Conservation (phyloP, 306 rosid genomes). For the Canavalia gladiata region DNA sequence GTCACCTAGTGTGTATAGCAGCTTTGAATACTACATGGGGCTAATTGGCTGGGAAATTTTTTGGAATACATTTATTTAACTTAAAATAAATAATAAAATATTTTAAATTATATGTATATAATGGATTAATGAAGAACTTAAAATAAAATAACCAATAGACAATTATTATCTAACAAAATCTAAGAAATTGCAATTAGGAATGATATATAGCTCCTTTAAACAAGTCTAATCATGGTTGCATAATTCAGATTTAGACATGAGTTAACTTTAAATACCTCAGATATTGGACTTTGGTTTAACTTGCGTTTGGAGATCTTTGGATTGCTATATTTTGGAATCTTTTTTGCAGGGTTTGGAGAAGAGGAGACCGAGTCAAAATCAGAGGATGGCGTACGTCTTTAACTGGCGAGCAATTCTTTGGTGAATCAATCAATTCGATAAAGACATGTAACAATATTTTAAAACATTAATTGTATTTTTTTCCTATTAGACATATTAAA, state of each 20-base stretch:
- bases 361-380: constrained; percentile 63
- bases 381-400: constrained; percentile 53
- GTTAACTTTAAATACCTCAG: constrained; percentile 69
- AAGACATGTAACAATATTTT: constrained; percentile 9
- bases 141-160: background rate
- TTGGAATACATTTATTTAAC: too few relatives aligned
- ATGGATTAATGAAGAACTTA: background rate
- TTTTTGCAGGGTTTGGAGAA: constrained; percentile 60
- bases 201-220: background rate
- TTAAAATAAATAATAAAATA: background rate
- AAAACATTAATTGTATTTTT: background rate
- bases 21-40: too few relatives aligned
- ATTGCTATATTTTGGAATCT: constrained; percentile 68
- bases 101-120: background rate
- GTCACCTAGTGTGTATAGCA: too few relatives aligned
- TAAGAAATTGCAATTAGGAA: constrained; percentile 1
- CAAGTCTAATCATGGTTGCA: background rate
- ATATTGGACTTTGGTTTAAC: constrained; percentile 66
- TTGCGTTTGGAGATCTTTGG: constrained; percentile 68
- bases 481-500: constrained; percentile 35
- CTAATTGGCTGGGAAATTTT: too few relatives aligned
- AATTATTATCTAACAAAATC: background rate
- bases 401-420: constrained; percentile 60
- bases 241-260: constrained; percentile 2
- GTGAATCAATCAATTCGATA: background rate